phyloP scores from a whole-genome alignment of 495 filamentous ascomycete species.

The Poronia punctata region DNA sequence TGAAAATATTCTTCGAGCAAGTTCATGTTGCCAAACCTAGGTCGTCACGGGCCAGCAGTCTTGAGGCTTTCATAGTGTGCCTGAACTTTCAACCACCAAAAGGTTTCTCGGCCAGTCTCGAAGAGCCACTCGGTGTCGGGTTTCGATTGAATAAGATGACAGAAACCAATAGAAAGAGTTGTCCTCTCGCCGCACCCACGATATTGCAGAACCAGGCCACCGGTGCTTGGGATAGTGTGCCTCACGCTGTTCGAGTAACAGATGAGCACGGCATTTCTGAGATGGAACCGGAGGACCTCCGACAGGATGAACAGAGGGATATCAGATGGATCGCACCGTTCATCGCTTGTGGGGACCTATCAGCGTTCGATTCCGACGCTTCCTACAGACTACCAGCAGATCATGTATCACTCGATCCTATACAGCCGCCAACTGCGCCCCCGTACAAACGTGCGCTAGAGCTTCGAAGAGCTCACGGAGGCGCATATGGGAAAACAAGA shows the following conservation, averaged over 20 bases:
- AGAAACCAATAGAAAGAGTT: conserved; percentile 24
- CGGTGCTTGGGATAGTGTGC: conserved; percentile 33
- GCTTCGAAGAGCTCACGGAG: conserved; percentile 66
- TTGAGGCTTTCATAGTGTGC: conserved; percentile 96
- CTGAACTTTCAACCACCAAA: conserved; percentile 66
- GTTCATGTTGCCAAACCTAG: conserved; percentile 90
- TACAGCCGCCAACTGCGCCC: conserved; percentile 94
- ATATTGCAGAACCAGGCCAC: conserved; percentile 33
- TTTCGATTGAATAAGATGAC: conserved; percentile 43
- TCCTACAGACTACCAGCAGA: conserved; percentile 74
- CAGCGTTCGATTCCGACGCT: conserved; percentile 88
- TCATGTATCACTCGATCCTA: conserved; percentile 75
- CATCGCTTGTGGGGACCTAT: conserved; percentile 93
- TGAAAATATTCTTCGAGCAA: conserved; percentile 79
- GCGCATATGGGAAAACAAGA: conserved; percentile 72
- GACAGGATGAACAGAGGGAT: conserved; percentile 37
- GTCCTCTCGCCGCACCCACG: conserved; percentile 30
- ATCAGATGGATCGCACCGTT: conserved; percentile 85
- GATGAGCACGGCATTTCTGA: conserved; percentile 56
- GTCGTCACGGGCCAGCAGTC: conserved; percentile 84
- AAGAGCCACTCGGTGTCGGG: conserved; percentile 56
- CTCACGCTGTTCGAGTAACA: conserved; percentile 12
- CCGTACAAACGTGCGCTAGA: conserved; percentile 90
- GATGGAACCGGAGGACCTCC: conserved; percentile 44
- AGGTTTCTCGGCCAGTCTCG: conserved; percentile 59